Percentiles rank a stretch among this genome's conserved stretches.
Evolutionary conservation across 1,284 basidiomycete species (phyloP).

Genomic region (Athelia psychrophila): DNA sequence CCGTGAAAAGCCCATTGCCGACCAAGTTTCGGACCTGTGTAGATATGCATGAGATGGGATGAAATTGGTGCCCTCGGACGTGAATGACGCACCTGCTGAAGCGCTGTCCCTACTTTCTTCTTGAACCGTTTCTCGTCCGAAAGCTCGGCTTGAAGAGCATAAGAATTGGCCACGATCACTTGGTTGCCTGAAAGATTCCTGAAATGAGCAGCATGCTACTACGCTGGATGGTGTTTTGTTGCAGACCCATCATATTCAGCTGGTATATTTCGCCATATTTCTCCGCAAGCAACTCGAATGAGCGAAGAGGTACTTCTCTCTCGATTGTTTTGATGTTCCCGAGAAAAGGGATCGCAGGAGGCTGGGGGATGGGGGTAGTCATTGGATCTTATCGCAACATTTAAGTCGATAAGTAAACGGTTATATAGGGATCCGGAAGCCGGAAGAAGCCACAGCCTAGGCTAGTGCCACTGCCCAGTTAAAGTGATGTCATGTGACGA

Average conservation of each 20-base stretch:
- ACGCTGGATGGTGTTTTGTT: neutral
- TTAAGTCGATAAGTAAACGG: no score
- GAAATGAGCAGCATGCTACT: neutral
- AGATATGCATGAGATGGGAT: no score
- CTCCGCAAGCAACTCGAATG: conserved; percentile 37
- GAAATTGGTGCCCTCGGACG: no score
- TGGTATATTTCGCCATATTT: conserved; percentile 47
- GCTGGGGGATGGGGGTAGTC: conserved; percentile 28
- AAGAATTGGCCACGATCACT: conserved; percentile 31
- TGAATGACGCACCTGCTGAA: conserved; percentile 21
- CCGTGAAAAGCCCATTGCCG: conserved; percentile 46
- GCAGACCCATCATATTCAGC: conserved; percentile 36
- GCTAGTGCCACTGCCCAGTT: no score
- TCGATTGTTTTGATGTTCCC: conserved; percentile 42
- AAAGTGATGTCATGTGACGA: no score
- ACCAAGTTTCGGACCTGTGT: conserved; percentile 33
- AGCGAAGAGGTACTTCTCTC: conserved; percentile 34
- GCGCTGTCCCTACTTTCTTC: conserved; percentile 34
- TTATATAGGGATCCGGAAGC: no score
- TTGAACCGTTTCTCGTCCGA: conserved; percentile 44
- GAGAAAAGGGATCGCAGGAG: conserved; percentile 40
- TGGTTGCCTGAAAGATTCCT: conserved; percentile 22
- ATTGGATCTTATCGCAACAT: conserved; percentile 7
- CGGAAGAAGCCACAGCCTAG: no score
- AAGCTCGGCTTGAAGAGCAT: conserved; percentile 41